These are phyloP conservation scores for Isatis lusitanica DNA, from an alignment of 441 rosid species.

Conservation along the genomic window DNA sequence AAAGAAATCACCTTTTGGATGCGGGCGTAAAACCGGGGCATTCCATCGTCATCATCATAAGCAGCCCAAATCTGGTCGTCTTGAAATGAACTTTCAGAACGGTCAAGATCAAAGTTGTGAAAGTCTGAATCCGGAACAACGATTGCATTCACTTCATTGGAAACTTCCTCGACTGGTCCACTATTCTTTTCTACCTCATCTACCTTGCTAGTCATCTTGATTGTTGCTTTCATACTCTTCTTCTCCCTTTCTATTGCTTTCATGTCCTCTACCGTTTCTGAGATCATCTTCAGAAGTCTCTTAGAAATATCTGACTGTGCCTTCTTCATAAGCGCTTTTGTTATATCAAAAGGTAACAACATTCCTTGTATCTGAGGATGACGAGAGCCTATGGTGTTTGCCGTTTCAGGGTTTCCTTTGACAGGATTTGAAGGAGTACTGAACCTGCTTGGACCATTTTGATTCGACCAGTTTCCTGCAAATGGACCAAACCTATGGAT, in stretches of 20 bases:
- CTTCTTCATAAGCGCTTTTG: constrained; percentile 56
- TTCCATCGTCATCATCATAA: constrained; percentile 83
- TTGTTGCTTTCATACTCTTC: constrained; percentile 35
- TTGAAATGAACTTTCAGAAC: constrained; percentile 67
- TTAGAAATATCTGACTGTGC: constrained; percentile 45
- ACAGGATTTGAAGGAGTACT: constrained; percentile 8
- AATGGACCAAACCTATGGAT: constrained; percentile 29
- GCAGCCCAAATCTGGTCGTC: constrained; percentile 93
- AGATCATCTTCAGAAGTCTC: constrained; percentile 50
- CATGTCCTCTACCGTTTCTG: constrained; percentile 29
- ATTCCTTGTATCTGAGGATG: constrained; percentile 49
- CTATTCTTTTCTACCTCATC: constrained; percentile 26
- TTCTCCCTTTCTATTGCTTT: constrained; percentile 39
- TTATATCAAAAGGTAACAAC: constrained; percentile 48
- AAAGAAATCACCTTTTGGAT: constrained; percentile 71
- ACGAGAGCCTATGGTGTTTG: constrained; percentile 42
- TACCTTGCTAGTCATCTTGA: constrained; percentile 27
- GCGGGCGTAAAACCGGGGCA: constrained; percentile 94
- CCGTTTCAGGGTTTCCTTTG: constrained; percentile 37
- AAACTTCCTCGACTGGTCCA: constrained; percentile 21
- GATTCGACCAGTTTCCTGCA: constrained; percentile 36
- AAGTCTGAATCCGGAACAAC: constrained; percentile 92
- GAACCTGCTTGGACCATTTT: constrained; percentile 38
- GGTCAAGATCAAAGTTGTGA: constrained; percentile 79
- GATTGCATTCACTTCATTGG: constrained; percentile 40